These are phyloP conservation scores for Phytophthora hibernalis DNA, from an alignment of 352 stramenopile species.

Conservation along the genomic window DNA sequence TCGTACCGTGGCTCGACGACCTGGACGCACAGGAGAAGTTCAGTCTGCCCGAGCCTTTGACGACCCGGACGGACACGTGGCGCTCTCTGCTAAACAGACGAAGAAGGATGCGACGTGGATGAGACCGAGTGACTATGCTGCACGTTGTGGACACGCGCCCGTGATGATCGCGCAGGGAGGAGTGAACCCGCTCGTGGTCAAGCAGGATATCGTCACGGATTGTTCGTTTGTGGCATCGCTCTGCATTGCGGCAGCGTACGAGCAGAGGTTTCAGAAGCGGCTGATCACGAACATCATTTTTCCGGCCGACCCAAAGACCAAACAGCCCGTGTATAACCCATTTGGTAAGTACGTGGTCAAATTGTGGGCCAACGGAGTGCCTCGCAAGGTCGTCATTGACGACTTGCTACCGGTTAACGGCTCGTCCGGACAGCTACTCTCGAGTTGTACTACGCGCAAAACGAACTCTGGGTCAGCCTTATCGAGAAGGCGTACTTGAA, in stretches of 20 bases:
- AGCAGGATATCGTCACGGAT: slow-evolving; percentile 92
- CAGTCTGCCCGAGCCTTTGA: slow-evolving; percentile 46
- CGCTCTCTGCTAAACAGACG: slow-evolving; percentile 74
- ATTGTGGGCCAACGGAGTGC: slow-evolving; percentile 96
- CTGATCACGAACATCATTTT: slow-evolving; percentile 97
- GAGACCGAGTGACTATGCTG: slow-evolving; percentile 67
- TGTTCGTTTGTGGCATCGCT: slow-evolving; percentile 95
- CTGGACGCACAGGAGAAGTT: slow-evolving; percentile 70
- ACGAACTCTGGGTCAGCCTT: slow-evolving; percentile 94
- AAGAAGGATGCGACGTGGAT: slow-evolving; percentile 71
- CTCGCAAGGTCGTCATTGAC: slow-evolving; percentile 95
- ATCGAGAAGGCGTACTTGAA: slow-evolving; percentile 99
- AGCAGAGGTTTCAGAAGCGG: slow-evolving; percentile 90
- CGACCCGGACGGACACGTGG: slow-evolving; percentile 75
- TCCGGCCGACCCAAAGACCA: slow-evolving; percentile 83
- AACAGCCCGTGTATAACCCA: slow-evolving; percentile 88
- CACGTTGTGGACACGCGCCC: slow-evolving; percentile 51
- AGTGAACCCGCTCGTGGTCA: slow-evolving; percentile 80
- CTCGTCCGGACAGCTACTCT: slow-evolving; percentile 73
- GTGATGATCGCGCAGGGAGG: slow-evolving; percentile 68
- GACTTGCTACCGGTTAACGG: slow-evolving; percentile 93
- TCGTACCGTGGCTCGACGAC: slow-evolving; percentile 83
- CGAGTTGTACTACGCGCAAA: slow-evolving; percentile 82
- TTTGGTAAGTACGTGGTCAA: slow-evolving; percentile 97
- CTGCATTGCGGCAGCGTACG: slow-evolving; percentile 92